These are phyloP conservation scores for Ceratocystiopsis brevicomis DNA, from an alignment of 2,329 filamentous ascomycete species.

Conservation along the genomic window DNA sequence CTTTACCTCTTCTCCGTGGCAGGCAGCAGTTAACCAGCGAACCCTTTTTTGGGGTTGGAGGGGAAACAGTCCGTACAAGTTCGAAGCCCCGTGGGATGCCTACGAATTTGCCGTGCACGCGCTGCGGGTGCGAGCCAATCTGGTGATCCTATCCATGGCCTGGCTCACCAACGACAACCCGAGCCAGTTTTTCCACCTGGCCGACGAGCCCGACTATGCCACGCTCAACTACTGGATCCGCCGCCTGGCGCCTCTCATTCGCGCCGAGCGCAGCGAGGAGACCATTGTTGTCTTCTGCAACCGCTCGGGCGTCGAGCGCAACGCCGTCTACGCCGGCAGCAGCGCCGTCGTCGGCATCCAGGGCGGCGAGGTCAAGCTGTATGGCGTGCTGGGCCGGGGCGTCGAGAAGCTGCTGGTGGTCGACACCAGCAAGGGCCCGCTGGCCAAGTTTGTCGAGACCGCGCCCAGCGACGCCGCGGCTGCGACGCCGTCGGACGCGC, in stretches of 20 bases:
- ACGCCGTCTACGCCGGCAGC: slow-evolving; percentile 53
- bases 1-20: neutral
- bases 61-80: slow-evolving; percentile 28
- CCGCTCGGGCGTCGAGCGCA: slow-evolving; percentile 45
- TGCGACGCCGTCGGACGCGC: too few relatives aligned
- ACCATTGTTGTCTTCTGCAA: slow-evolving; percentile 55
- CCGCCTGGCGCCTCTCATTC: slow-evolving; percentile 46
- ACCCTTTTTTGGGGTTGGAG: too few relatives aligned
- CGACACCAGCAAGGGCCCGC: slow-evolving; percentile 32
- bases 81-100: slow-evolving; percentile 28
- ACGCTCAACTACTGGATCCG: slow-evolving; percentile 60
- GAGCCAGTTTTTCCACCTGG: slow-evolving; percentile 25
- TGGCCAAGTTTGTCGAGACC: slow-evolving; percentile 23
- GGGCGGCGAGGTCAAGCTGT: slow-evolving; percentile 45
- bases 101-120: slow-evolving; percentile 38
- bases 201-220: slow-evolving; percentile 47
- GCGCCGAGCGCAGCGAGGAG: slow-evolving; percentile 31
- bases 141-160: slow-evolving; percentile 59
- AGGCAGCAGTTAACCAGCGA: slow-evolving; percentile 2
- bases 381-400: slow-evolving; percentile 51
- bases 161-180: slow-evolving; percentile 47
- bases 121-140: slow-evolving; percentile 32
- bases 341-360: slow-evolving; percentile 51
- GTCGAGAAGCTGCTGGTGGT: slow-evolving; percentile 50
- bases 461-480: too few relatives aligned